Evolutionary conservation across 805 yeast species (phyloP).

Genomic region (Nakazawaea ernobii): DNA sequence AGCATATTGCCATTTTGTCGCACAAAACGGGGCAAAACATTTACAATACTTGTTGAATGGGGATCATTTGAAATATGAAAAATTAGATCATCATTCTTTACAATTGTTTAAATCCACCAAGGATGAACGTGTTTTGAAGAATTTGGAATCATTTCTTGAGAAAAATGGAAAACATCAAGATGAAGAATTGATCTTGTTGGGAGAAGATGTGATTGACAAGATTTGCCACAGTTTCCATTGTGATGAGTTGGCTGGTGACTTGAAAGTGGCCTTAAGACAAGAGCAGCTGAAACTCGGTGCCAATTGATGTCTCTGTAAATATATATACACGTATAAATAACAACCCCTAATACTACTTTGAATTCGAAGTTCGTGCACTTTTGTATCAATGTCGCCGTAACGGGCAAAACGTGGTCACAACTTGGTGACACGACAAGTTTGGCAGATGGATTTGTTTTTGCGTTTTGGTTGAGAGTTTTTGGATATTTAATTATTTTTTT

Average conservation of each 20-base stretch:
- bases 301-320: too few relatives aligned
- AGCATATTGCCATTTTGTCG: constrained; percentile 79
- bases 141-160: constrained; percentile 16
- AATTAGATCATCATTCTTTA: constrained; percentile 4
- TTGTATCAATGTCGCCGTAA: not conserved
- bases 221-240: constrained; percentile 41
- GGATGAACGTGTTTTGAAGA: constrained; percentile 15
- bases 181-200: constrained; percentile 35
- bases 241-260: constrained; percentile 35
- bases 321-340: too few relatives aligned
- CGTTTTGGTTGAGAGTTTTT: constrained; percentile 8
- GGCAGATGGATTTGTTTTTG: not conserved
- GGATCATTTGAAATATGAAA: constrained; percentile 21
- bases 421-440: not conserved
- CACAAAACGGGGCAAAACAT: constrained; percentile 68
- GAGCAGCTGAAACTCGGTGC: constrained; percentile 27
- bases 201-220: constrained; percentile 37
- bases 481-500: constrained; percentile 17
- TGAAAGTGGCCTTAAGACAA: constrained; percentile 48
- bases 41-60: constrained; percentile 48
- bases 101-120: constrained; percentile 18
- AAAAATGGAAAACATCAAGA: constrained; percentile 4
- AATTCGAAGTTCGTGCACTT: not conserved
- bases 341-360: not conserved
- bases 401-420: not conserved